phyloP scores from a whole-genome alignment of 2,329 filamentous ascomycete species.

The Alternaria infectoria region DNA sequence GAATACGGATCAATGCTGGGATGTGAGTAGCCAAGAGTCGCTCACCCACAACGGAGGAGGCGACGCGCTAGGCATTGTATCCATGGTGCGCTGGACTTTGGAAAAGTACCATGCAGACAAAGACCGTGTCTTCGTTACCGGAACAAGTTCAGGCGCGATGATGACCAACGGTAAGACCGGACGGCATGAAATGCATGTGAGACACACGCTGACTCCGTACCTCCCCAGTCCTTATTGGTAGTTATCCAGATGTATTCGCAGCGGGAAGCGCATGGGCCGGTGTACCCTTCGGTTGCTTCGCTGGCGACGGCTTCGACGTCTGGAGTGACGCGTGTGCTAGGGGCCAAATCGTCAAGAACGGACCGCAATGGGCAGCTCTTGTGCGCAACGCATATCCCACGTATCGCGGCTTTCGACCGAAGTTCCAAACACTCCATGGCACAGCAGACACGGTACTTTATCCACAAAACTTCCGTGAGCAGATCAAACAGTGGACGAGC shows the following conservation, averaged over 20 bases:
- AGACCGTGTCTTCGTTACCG: slow-evolving; percentile 41
- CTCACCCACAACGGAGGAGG: slow-evolving; percentile 43
- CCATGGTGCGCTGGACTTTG: slow-evolving; percentile 39
- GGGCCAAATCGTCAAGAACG: slow-evolving; percentile 40
- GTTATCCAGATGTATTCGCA: slow-evolving; percentile 45
- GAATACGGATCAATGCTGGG: slow-evolving; percentile 45
- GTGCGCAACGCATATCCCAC: slow-evolving; percentile 39
- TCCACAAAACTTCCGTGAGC: slow-evolving; percentile 42
- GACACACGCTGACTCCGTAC: background rate
- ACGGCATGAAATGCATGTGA: background rate
- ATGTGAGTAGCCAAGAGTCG: slow-evolving; percentile 42
- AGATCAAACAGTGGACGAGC: slow-evolving; percentile 45
- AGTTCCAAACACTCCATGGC: slow-evolving; percentile 42
- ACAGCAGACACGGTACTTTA: slow-evolving; percentile 34
- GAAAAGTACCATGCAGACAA: slow-evolving; percentile 37
- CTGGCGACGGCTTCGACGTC: slow-evolving; percentile 37
- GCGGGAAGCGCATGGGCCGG: slow-evolving; percentile 44
- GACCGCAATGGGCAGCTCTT: slow-evolving; percentile 37
- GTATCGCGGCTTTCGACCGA: slow-evolving; percentile 40
- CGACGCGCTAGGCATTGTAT: slow-evolving; percentile 42
- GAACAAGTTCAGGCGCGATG: slow-evolving; percentile 46
- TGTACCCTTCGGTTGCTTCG: slow-evolving; percentile 46
- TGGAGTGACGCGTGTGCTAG: slow-evolving; percentile 43
- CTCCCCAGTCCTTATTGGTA: slow-evolving; percentile 33
- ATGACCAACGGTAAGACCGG: slow-evolving; percentile 33